These are phyloP conservation scores for Candida albicans DNA, from an alignment of 1,139 yeast species.

Conservation along the genomic window DNA sequence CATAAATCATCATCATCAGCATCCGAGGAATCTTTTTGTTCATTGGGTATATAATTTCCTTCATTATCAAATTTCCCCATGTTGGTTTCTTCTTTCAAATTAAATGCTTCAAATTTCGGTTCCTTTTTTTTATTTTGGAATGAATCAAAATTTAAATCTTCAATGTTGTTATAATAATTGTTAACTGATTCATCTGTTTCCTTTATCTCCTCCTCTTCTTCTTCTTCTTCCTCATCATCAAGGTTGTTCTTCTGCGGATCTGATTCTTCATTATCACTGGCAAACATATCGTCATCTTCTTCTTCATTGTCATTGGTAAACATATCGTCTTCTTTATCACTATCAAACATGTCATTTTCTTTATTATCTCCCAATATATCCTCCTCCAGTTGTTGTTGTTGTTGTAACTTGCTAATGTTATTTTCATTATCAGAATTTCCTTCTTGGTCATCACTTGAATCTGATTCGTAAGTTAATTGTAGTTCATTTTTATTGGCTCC, in stretches of 20 bases:
- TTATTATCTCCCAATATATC: slow-evolving; percentile 16
- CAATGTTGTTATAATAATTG: slow-evolving; percentile 19
- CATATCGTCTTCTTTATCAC: slow-evolving; percentile 19
- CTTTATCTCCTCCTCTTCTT: slow-evolving; percentile 6
- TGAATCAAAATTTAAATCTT: slow-evolving; percentile 13
- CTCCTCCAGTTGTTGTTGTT: too few relatives aligned
- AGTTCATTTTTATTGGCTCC: slow-evolving; percentile 23
- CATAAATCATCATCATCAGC: slow-evolving; percentile 55
- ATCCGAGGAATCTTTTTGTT: slow-evolving; percentile 35
- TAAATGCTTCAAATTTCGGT: slow-evolving; percentile 58
- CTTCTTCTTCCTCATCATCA: slow-evolving; percentile 3
- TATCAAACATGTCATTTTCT: slow-evolving; percentile 45
- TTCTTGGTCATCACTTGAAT: slow-evolving; percentile 24
- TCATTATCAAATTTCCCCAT: slow-evolving; percentile 64
- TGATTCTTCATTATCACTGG: slow-evolving; percentile 4
- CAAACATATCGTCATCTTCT: not conserved
- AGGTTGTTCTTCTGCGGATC: not conserved
- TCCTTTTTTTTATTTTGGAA: slow-evolving; percentile 11
- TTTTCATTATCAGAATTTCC: slow-evolving; percentile 13
- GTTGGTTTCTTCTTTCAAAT: slow-evolving; percentile 54
- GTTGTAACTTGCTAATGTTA: slow-evolving; percentile 8
- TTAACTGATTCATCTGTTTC: slow-evolving; percentile 9
- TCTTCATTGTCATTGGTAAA: slow-evolving; percentile 3
- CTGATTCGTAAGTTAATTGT: slow-evolving; percentile 34
- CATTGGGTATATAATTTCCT: slow-evolving; percentile 56